Base-by-base conservation (phyloP, 2,329 filamentous ascomycete genomes). In the Aphanocladium album region DNA sequence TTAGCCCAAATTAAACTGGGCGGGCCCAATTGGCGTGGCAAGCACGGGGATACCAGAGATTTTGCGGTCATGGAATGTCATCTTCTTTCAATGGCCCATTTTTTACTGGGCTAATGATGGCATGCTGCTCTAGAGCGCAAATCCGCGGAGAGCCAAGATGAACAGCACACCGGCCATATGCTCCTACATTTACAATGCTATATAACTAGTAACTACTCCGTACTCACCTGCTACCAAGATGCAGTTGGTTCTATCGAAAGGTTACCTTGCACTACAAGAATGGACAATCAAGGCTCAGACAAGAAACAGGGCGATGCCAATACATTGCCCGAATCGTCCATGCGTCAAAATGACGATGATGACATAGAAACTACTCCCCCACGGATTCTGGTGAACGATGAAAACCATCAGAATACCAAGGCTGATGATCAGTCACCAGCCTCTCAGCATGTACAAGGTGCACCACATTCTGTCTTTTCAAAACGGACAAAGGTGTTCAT, bases 381-480 rank as follows among this genome's bases (percentile, higher is more conserved):
- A 2, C 27, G 8, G 30, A 23, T 1, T 9, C 37, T 16, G 1
- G 19, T 19, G 12, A 41, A 33, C 5, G 23, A 19, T 17, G 23
- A 5, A 8, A 30, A 16, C 12, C 27, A 35, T 37, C 21, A 16
- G 21, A 7, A 16, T 11, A 19, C 6, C 5, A 25, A 2, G 6
- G 8, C 33, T 3, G 11, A 23, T 23, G 1, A 5, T 12, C 11
- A n/a, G 6, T 21, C 4, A 19, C 2, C 8, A n/a, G 7, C 41
- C 6, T 9, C 25, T 16, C 35, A 30, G 37, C 27, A 39, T 16
- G 46, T 17, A 41, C 46, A 46, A 30, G 23, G 43, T 8, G 14
- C n/a, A 33, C n/a, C 65, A 9, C 35, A 67, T 62, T 68, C 69
- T 16, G 46, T 67, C 62, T 69, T 72, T 62, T 65, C 68, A 2